These are phyloP conservation scores for Saturnispora zaruensis DNA, from an alignment of 805 yeast species.

Conservation along the genomic window DNA sequence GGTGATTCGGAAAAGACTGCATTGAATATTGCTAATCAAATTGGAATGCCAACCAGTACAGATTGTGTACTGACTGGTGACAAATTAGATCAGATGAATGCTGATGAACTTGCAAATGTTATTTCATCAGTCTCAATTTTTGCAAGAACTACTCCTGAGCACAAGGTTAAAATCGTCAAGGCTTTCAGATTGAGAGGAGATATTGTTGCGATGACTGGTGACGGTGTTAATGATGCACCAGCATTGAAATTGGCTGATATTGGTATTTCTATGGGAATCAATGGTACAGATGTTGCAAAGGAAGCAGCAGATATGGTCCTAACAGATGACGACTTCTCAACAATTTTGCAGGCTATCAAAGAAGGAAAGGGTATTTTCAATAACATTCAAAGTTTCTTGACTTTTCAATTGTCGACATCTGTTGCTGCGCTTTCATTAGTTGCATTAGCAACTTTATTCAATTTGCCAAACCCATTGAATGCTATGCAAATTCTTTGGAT, in stretches of 20 bases:
- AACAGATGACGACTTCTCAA: slow-evolving; percentile 93
- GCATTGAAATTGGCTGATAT: slow-evolving; percentile 93
- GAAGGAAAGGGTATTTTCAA: slow-evolving; percentile 97
- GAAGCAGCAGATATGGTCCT: slow-evolving; percentile 98
- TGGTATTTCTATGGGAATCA: slow-evolving; percentile 88
- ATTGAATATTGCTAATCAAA: slow-evolving; percentile 71
- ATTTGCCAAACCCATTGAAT: slow-evolving; percentile 86
- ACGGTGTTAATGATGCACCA: slow-evolving; percentile 98
- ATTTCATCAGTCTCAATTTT: slow-evolving; percentile 80
- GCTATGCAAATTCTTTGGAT: slow-evolving; percentile 99
- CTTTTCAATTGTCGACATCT: slow-evolving; percentile 92
- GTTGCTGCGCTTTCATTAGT: slow-evolving; percentile 89
- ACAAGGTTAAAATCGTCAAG: slow-evolving; percentile 79
- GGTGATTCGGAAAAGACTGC: slow-evolving; percentile 92
- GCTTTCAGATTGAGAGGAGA: slow-evolving; percentile 89
- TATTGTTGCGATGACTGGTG: slow-evolving; percentile 99
- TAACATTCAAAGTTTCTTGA: slow-evolving; percentile 88
- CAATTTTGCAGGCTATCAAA: slow-evolving; percentile 86
- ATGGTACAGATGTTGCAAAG: slow-evolving; percentile 97
- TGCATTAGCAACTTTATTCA: slow-evolving; percentile 79
- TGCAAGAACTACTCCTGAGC: slow-evolving; percentile 94
- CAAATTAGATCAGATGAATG: slow-evolving; percentile 64
- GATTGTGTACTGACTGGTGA: slow-evolving; percentile 79
- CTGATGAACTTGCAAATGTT: slow-evolving; percentile 62
- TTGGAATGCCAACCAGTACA: slow-evolving; percentile 72